phyloP scores from a whole-genome alignment of 352 stramenopile species.

The Globisporangium cederbergense region DNA sequence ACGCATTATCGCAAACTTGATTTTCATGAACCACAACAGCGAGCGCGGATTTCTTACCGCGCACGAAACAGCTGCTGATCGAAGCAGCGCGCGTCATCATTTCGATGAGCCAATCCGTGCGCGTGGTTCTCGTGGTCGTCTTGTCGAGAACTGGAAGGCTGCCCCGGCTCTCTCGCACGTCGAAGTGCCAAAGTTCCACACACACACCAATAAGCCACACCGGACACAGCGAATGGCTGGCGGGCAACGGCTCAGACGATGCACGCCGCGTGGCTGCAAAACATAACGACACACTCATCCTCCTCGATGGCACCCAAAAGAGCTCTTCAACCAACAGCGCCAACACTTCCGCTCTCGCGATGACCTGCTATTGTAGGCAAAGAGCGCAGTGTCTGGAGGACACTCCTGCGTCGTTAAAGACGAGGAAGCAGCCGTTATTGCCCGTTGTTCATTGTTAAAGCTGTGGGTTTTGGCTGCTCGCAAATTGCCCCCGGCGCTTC shows the following conservation, averaged over 20 bases:
- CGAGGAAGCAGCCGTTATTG: too few relatives aligned
- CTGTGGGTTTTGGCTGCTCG: too few relatives aligned
- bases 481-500: too few relatives aligned
- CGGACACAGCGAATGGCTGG: not conserved
- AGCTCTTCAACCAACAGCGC: too few relatives aligned
- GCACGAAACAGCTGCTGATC: not conserved
- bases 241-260: not conserved
- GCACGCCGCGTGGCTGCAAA: not conserved
- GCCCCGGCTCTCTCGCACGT: not conserved
- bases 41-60: not conserved
- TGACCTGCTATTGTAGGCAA: too few relatives aligned
- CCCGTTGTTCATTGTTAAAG: too few relatives aligned
- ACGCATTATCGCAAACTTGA: not conserved
- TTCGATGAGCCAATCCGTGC: constrained; percentile 1
- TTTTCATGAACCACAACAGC: not conserved
- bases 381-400: too few relatives aligned
- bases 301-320: not conserved
- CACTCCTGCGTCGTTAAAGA: too few relatives aligned
- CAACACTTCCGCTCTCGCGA: too few relatives aligned
- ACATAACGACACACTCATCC: constrained; percentile 1
- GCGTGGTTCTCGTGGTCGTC: not conserved
- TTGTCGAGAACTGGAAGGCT: not conserved
- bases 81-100: constrained; percentile 11
- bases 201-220: not conserved
- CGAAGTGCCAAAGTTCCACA: constrained; percentile 6